phyloP scores from a whole-genome alignment of 2,329 filamentous ascomycete genomes.

The Thelonectria rubi region DNA sequence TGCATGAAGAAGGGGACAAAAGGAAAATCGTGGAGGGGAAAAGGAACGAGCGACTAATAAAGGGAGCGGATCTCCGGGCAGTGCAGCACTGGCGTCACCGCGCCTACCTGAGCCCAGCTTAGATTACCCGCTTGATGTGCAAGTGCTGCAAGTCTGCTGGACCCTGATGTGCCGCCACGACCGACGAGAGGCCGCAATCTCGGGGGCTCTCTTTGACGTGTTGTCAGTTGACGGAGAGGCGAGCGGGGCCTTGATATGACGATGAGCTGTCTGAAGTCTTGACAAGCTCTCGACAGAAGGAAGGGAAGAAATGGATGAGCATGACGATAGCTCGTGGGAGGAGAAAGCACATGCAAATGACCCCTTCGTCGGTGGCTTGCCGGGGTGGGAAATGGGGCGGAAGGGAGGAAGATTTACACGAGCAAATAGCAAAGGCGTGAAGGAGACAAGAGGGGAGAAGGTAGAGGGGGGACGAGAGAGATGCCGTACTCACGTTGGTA shows the following conservation, averaged over 20 bases:
- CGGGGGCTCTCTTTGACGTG: slow-evolving; percentile 8
- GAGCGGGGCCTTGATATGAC: background rate
- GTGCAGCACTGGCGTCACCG: slow-evolving; percentile 31
- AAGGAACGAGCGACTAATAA: slow-evolving; percentile 18
- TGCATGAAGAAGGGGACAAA: background rate
- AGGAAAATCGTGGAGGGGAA: slow-evolving; percentile 2
- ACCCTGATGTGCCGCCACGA: slow-evolving; percentile 3
- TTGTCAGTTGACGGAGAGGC: background rate
- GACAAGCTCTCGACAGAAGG: background rate
- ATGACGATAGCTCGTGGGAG: too few species aligned
- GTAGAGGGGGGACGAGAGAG: background rate
- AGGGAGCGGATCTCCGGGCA: slow-evolving; percentile 16
- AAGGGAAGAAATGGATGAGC: background rate
- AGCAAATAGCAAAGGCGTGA: background rate
- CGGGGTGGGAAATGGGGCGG: background rate
- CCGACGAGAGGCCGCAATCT: slow-evolving; percentile 11
- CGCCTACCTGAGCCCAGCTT: slow-evolving; percentile 11
- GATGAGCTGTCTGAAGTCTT: background rate
- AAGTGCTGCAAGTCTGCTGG: background rate
- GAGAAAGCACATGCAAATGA: too few species aligned
- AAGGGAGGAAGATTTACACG: background rate
- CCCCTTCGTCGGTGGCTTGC: background rate
- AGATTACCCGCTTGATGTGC: background rate
- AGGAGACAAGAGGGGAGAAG: background rate
- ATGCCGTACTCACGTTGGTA: background rate